Base-by-base conservation (phyloP, 169 alveolate species). In the Ichthyophthirius multifiliis region DNA sequence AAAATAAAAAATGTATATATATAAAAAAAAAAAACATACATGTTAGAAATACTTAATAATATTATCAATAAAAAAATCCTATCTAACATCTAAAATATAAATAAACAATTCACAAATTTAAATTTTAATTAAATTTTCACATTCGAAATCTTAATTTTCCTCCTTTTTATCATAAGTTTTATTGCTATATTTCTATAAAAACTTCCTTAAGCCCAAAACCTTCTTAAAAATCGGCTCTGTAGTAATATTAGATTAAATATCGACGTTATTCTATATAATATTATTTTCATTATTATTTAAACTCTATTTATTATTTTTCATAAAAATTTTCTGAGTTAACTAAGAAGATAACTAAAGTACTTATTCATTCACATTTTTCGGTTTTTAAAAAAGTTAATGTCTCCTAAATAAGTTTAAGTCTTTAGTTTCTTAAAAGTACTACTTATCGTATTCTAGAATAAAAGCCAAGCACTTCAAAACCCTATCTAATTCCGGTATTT, bases 181-280 rank as follows among this genome's bases (percentile, higher is more conserved):
- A 31, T 81, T 81, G 37, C 62, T 47, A 27, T 81, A 81, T 71
- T 74, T 65, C 20, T 35, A 63, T 27, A 81, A n/a, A 15, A 81
- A 71, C 32, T 81, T 81, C 62, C 74, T 81, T 20, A 81, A 23
- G 3, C 74, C 71, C 48, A 46, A 43, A 44, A 81, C 39, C 55
- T 81, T 81, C 55, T 81, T 81, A 34, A 81, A 81, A 35, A 71
- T 45, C 2, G 86, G 80, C 37, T 81, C 82, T 41, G 37, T 71
- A 0, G 73, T 73, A 5, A 71, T 73, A 32, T 81, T 82, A n/a
- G 76, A 31, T 23, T 81, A 81, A 20, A 67, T 37, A 9, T 37
- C 77, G 7, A 67, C 35, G 15, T 55, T 55, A 7, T 55, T 55
- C 23, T 23, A n/a, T n/a, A n/a, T n/a, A n/a, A n/a, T n/a, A n/a